These are phyloP conservation scores for Penicillium sp. DNA, from an alignment of 2,329 filamentous ascomycete species.

Conservation along the genomic window DNA sequence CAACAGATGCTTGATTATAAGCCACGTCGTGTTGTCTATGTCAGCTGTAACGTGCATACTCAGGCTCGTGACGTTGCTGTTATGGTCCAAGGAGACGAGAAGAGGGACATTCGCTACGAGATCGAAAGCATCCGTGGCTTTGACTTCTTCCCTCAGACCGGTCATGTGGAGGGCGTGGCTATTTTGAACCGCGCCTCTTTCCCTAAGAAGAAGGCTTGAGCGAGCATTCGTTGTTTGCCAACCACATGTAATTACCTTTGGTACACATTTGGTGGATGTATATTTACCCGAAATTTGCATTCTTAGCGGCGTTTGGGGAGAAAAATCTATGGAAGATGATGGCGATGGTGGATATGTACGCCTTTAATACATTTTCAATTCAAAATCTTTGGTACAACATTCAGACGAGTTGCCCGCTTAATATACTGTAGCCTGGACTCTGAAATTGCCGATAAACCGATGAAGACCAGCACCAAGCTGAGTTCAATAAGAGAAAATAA, in stretches of 20 bases:
- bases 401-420: slow-evolving; percentile 4
- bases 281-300: slow-evolving; percentile 9
- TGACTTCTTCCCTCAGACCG: slow-evolving; percentile 92
- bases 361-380: slow-evolving; percentile 3
- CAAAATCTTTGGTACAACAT: background rate
- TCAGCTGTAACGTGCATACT: slow-evolving; percentile 97
- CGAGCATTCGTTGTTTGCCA: background rate
- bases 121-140: slow-evolving; percentile 91
- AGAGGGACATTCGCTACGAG: slow-evolving; percentile 59
- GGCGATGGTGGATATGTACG: slow-evolving; percentile 2
- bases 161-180: slow-evolving; percentile 65
- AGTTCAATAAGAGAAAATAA: slow-evolving; percentile 11
- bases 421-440: slow-evolving; percentile 20
- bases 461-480: slow-evolving; percentile 16
- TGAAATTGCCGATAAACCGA: slow-evolving; percentile 9
- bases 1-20: slow-evolving; percentile 74
- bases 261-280: background rate
- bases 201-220: slow-evolving; percentile 9
- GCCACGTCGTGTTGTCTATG: slow-evolving; percentile 81
- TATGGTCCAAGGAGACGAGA: slow-evolving; percentile 66
- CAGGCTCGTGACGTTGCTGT: slow-evolving; percentile 91
- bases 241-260: background rate
- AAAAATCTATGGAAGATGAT: background rate
- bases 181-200: slow-evolving; percentile 50
- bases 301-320: slow-evolving; percentile 7